phyloP scores from a whole-genome alignment of 2,329 filamentous ascomycete genomes.

The Ilyonectria destructans region DNA sequence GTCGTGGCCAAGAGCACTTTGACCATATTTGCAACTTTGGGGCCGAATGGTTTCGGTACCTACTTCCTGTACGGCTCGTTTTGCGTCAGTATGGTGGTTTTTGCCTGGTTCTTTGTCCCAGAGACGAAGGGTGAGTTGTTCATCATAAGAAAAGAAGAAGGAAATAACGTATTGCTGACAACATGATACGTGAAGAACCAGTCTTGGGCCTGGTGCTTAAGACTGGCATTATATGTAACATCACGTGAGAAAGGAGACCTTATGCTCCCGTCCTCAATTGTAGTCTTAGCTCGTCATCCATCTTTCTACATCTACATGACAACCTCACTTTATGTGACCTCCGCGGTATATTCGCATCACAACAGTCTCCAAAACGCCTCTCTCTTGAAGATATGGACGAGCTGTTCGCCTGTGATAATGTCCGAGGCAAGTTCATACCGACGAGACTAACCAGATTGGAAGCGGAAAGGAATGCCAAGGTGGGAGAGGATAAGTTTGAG shows the following conservation, averaged over 20 bases:
- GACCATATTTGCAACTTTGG: slow-evolving; percentile 33
- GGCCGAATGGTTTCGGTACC: slow-evolving; percentile 26
- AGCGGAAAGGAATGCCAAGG: slow-evolving; percentile 7
- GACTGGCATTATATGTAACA: too few species aligned
- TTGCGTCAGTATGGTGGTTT: slow-evolving; percentile 28
- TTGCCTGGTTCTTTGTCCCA: slow-evolving; percentile 26
- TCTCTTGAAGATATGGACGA: slow-evolving; percentile 27
- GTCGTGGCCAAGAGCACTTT: slow-evolving; percentile 31
- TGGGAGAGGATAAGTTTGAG: not conserved
- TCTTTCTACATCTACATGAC: too few species aligned
- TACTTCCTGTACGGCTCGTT: slow-evolving; percentile 35
- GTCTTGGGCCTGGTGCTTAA: too few species aligned
- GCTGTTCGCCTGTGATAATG: slow-evolving; percentile 19
- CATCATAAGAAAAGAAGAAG: not conserved
- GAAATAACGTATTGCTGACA: not conserved
- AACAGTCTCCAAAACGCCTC: not conserved
- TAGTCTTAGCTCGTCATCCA: too few species aligned
- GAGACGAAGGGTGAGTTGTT: slow-evolving; percentile 23
- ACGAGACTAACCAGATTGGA: slow-evolving; percentile 6
- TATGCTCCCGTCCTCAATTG: too few species aligned
- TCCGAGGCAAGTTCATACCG: slow-evolving; percentile 21
- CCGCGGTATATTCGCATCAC: too few species aligned
- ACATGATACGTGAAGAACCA: too few species aligned
- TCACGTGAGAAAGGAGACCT: too few species aligned
- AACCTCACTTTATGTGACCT: too few species aligned